phyloP scores from a whole-genome alignment of 176 grass and related monocot species.

The Hordeum vulgare region DNA sequence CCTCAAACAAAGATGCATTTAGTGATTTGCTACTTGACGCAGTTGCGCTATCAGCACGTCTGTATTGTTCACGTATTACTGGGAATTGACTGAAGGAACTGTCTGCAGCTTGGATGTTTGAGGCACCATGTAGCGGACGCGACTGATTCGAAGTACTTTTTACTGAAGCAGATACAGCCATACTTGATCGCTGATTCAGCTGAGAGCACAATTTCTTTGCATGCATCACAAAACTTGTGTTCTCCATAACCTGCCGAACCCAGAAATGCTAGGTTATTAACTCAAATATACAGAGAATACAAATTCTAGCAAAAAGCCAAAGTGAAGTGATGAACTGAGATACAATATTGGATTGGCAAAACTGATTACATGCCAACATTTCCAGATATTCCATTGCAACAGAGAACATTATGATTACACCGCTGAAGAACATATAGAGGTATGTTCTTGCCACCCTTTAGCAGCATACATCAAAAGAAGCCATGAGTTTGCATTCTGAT shows the following conservation, averaged over 20 bases:
- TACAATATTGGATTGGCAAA: not conserved
- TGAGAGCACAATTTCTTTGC: slow-evolving; percentile 62
- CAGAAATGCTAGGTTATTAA: not conserved
- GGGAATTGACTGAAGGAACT: slow-evolving; percentile 21
- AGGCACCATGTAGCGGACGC: slow-evolving; percentile 9
- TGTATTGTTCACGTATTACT: slow-evolving; percentile 10
- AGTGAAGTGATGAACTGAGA: not conserved
- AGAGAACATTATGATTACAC: not conserved
- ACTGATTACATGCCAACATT: not conserved
- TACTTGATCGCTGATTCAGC: slow-evolving; percentile 36
- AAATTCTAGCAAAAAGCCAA: not conserved
- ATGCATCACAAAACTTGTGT: slow-evolving; percentile 57
- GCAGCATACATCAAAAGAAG: not conserved
- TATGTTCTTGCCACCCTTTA: not conserved
- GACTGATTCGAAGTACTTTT: slow-evolving; percentile 31
- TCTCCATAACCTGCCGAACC: slow-evolving; percentile 62
- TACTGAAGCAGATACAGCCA: slow-evolving; percentile 40
- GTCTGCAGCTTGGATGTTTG: slow-evolving; percentile 12
- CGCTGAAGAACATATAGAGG: not conserved
- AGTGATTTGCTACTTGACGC: slow-evolving; percentile 23
- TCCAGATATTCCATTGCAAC: not conserved
- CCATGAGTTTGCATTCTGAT: slow-evolving; percentile 10
- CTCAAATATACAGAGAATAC: slow-evolving; percentile 2
- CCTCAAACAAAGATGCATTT: slow-evolving; percentile 39
- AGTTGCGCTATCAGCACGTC: not conserved